Percentiles rank a stretch among this genome's conserved stretches.
These are phyloP conservation scores for Lactarius trivialis DNA, from an alignment of 768 basidiomycete species.

Conservation along the genomic window DNA sequence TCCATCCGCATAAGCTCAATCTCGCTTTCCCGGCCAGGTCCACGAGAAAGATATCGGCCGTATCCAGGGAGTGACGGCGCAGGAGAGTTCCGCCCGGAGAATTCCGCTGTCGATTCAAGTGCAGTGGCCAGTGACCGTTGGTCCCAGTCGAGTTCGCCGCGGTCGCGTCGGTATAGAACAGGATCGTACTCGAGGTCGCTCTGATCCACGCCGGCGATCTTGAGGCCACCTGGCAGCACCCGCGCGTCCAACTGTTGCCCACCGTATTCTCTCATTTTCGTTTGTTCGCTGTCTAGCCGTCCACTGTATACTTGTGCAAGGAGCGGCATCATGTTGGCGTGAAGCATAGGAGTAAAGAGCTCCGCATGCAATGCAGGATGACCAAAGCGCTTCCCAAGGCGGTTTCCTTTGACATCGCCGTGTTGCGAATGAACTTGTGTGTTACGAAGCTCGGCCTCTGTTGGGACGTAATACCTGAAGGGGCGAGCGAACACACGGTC, in stretches of 20 bases:
- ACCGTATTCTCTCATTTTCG: slow-evolving; percentile 71
- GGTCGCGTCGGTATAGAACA: slow-evolving; percentile 67
- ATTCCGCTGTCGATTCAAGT: slow-evolving; percentile 33
- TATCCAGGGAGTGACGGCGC: slow-evolving; percentile 40
- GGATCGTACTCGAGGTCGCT: slow-evolving; percentile 79
- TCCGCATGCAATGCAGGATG: slow-evolving; percentile 88
- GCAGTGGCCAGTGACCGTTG: slow-evolving; percentile 61
- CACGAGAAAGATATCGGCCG: slow-evolving; percentile 47
- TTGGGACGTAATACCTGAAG: slow-evolving; percentile 83
- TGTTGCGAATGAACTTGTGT: slow-evolving; percentile 75
- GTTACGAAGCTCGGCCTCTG: slow-evolving; percentile 63
- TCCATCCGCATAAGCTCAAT: slow-evolving; percentile 56
- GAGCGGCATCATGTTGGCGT: slow-evolving; percentile 78
- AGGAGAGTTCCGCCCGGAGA: slow-evolving; percentile 37
- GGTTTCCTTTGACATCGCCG: slow-evolving; percentile 62
- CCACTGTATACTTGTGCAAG: slow-evolving; percentile 72
- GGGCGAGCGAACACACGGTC: slow-evolving; percentile 54
- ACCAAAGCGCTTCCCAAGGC: slow-evolving; percentile 87
- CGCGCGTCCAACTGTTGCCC: slow-evolving; percentile 71
- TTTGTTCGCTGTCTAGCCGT: slow-evolving; percentile 53
- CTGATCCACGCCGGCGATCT: slow-evolving; percentile 76
- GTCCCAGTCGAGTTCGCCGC: slow-evolving; percentile 88
- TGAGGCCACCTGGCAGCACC: slow-evolving; percentile 70
- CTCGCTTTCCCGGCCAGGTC: slow-evolving; percentile 28
- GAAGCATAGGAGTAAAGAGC: slow-evolving; percentile 83